phyloP scores from a whole-genome alignment of 2,329 filamentous ascomycete genomes.

The Penicillium sp. region DNA sequence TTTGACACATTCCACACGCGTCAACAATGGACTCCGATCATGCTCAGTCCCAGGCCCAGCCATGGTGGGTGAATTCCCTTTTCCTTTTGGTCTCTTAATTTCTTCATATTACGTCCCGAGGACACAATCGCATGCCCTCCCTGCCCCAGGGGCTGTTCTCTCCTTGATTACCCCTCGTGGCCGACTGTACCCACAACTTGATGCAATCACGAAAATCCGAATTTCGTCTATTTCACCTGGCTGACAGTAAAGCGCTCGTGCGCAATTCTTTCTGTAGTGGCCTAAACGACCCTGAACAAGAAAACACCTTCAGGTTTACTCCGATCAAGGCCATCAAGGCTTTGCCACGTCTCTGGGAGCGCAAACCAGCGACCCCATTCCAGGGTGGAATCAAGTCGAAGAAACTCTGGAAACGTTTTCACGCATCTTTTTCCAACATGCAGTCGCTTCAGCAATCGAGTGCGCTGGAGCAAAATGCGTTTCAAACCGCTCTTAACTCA shows the following conservation, averaged over 20 bases:
- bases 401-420: slow-evolving; percentile 48
- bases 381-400: slow-evolving; percentile 39
- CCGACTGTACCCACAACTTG: neutral
- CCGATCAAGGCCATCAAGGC: slow-evolving; percentile 36
- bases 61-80: slow-evolving; percentile 15
- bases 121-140: neutral
- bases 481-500: slow-evolving; percentile 35
- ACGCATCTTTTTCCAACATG: slow-evolving; percentile 36
- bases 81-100: neutral
- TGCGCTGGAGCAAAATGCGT: slow-evolving; percentile 21
- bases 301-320: slow-evolving; percentile 42
- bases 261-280: slow-evolving; percentile 7
- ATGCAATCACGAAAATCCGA: neutral
- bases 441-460: slow-evolving; percentile 28
- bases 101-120: neutral
- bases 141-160: slow-evolving; percentile 6
- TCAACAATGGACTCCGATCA: slow-evolving; percentile 21
- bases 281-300: slow-evolving; percentile 9
- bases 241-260: slow-evolving; percentile 13
- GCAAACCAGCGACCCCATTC: slow-evolving; percentile 44
- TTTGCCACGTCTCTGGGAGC: slow-evolving; percentile 45
- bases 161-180: neutral
- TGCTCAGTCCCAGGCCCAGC: slow-evolving; percentile 15
- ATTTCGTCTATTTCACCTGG: neutral
- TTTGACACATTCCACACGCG: slow-evolving; percentile 27